Percentiles rank a stretch among this genome's conserved stretches.
These are phyloP conservation scores for Syzygium malaccense DNA, from an alignment of 441 rosid species.

Conservation along the genomic window DNA sequence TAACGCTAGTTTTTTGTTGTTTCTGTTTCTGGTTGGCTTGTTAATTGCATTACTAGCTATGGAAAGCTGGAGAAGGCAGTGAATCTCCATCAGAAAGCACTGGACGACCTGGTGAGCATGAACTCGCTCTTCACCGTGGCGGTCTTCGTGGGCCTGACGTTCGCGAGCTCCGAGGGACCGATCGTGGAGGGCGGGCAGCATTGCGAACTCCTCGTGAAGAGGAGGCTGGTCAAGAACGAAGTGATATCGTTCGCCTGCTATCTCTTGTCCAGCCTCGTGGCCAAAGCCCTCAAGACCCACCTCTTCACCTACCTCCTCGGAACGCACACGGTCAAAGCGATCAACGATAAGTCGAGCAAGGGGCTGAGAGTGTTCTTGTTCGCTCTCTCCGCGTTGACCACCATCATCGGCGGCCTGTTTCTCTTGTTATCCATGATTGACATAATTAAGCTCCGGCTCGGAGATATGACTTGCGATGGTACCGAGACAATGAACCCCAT, in stretches of 20 bases:
- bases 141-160: neutral
- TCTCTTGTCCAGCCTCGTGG: slow-evolving; percentile 8
- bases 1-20: neutral
- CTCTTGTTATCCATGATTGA: neutral
- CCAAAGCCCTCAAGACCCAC: neutral
- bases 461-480: neutral
- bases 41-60: neutral
- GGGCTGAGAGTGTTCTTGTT: neutral
- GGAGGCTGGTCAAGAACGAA: neutral
- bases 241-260: neutral
- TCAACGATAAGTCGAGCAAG: accelerated
- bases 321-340: accelerated
- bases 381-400: neutral
- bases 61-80: neutral
- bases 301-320: neutral
- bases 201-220: neutral
- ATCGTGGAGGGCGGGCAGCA: neutral
- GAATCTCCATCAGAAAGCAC: neutral
- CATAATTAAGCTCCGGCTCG: neutral
- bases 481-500: neutral
- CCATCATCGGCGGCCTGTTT: neutral
- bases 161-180: neutral
- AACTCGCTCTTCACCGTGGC: neutral
- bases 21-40: neutral
- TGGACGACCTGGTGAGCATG: neutral